Conservation (phyloP, 495 filamentous ascomycete genomes). For the Sporormia fimetaria region DNA sequence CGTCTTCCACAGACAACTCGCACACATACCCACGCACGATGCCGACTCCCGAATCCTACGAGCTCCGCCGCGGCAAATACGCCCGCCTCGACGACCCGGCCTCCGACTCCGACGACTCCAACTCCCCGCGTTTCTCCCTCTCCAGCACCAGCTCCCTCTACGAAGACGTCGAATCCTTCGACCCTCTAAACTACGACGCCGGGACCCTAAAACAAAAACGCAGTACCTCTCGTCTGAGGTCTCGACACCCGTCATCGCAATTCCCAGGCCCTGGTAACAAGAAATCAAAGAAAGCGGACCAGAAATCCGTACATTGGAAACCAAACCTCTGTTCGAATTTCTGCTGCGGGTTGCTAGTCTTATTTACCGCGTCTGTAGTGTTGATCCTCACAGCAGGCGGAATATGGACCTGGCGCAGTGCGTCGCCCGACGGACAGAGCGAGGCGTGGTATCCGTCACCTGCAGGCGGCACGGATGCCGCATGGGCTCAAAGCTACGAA, state of each 20-base stretch:
- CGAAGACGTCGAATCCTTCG: constrained; percentile 33
- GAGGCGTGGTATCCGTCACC: constrained; percentile 82
- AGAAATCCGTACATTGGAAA: no score
- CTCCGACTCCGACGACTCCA: constrained; percentile 15
- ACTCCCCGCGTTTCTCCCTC: constrained; percentile 22
- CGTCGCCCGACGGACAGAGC: constrained; percentile 38
- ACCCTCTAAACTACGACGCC: constrained; percentile 31
- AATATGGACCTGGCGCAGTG: constrained; percentile 31
- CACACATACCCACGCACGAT: not conserved
- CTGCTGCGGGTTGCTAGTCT: constrained; percentile 26
- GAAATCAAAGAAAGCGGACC: no score
- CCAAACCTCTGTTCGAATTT: no score
- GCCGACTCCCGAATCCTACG: constrained; percentile 14
- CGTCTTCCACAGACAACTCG: not conserved
- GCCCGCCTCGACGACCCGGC: constrained; percentile 18
- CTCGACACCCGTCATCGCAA: constrained; percentile 14
- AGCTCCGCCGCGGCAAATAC: constrained; percentile 26
- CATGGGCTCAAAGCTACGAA: constrained; percentile 68
- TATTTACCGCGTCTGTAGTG: constrained; percentile 27
- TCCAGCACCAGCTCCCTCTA: constrained; percentile 23
- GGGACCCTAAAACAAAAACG: constrained; percentile 24
- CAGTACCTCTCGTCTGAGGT: constrained; percentile 12
- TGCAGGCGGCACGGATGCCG: constrained; percentile 57
- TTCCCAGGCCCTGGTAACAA: constrained; percentile 11
- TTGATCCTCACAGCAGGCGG: constrained; percentile 31